These are phyloP conservation scores for Astrephomene gubernaculifera DNA, from an alignment of 139 green algal genomes.

Conservation along the genomic window DNA sequence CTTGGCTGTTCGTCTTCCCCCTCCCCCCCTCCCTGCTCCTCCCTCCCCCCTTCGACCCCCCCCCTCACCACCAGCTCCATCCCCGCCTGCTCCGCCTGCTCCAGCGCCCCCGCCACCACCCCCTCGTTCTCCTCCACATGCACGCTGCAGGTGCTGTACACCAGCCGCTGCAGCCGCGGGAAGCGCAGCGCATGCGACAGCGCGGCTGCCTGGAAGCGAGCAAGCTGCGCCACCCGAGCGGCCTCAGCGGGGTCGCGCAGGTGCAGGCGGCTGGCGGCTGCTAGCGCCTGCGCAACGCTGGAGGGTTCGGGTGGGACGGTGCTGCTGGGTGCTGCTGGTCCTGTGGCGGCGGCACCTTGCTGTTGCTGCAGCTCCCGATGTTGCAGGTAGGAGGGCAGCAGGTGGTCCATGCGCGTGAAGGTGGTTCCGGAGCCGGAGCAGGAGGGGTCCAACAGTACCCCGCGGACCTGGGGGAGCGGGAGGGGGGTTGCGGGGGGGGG, in stretches of 20 bases:
- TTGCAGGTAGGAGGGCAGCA: constrained; percentile 67
- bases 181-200: constrained; percentile 90
- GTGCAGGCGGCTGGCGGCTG: no score
- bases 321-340: neutral
- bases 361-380: neutral
- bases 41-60: no score
- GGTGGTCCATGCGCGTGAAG: constrained; percentile 72
- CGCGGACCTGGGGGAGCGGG: constrained; percentile 65
- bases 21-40: no score
- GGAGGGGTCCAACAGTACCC: constrained; percentile 87
- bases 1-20: no score
- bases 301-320: no score
- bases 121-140: constrained; percentile 93
- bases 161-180: constrained; percentile 80
- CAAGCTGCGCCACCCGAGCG: constrained; percentile 70
- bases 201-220: constrained; percentile 70
- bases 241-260: constrained; percentile 39
- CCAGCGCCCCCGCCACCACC: constrained; percentile 85
- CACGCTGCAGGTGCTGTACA: constrained; percentile 95
- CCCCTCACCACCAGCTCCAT: constrained; percentile 71
- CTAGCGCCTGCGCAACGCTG: neutral
- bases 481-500: neutral
- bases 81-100: constrained; percentile 63
- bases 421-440: constrained; percentile 51
- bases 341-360: neutral